Evolutionary conservation across 257 asterid genomes (phyloP), one percentile per base, ranked within the genome.

Genomic region (Penstemon barbatus): DNA sequence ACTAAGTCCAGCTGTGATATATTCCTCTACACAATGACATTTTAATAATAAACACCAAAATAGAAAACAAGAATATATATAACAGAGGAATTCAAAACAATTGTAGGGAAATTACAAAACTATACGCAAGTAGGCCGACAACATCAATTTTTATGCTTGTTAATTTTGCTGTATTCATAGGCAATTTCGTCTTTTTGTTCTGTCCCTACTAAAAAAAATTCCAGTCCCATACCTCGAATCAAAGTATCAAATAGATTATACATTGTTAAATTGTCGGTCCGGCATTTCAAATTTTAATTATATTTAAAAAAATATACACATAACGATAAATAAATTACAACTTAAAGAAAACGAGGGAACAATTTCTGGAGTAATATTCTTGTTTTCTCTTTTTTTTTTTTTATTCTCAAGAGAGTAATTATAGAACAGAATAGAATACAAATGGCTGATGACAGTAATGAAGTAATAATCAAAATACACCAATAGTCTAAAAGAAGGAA

Each of bases 81-180:
- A 36, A 63, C 2, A 1, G 8, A n/a, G 15, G 39, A 45, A 63
- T 12, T 61, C 54, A 49, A 50, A 50, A 74, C 58, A 69, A 66
- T 69, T 50, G 46, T 3, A 42, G 50, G 46, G n/a, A 15, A 63
- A 75, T 61, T 19, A 43, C 75, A 52, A 64, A 71, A 72, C 69
- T 69, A 64, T 50, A 60, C 58, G 72, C 83, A 79, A 79, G 44
- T 71, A 52, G 83, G 76, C 79, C 72, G 75, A 62, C 78, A 75
- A 66, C 74, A 61, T 66, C 71, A 68, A 60, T 49, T 45, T 53
- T 53, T 66, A 49, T 48, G 66, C 38, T 48, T 42, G 5, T 65
- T 4, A 15, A 51, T n/a, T 68, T 51, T 19, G 60, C 54, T 74
- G 57, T 39, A 66, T 57, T 41, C 70, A 39, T 11, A 12, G 72